Evolutionary conservation across 768 basidiomycete species (phyloP), one percentile per base, ranked within the genome.

Genomic region (Cyathus striatus): DNA sequence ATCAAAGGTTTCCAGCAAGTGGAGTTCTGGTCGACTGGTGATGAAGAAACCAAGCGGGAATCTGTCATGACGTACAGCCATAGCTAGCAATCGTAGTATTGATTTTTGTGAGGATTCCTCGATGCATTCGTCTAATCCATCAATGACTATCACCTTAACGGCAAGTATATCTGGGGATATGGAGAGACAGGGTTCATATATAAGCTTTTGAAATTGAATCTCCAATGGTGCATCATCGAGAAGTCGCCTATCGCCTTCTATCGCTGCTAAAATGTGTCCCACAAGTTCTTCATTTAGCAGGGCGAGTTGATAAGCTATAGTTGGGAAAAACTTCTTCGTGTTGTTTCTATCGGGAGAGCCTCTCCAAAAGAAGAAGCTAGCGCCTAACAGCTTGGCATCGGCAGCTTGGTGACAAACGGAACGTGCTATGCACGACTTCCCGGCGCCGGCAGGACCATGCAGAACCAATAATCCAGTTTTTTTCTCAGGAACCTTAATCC

Each of bases 321-420:
- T 63, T 1, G 64, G 47, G 6, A 66, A 40, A 4, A 68, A 52
- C 14, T 51, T 47, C 22, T 43, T 49, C 2, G 51, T 54, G 6
- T 50, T 49, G 1, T 52, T 54, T 9, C 62, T 49, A 20, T 49
- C 54, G 6, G 47, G 34, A 25, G 58, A 57, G 12, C 53, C 49
- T n/a, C 58, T 47, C 0, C 58, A 65, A 50, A 67, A 65, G 47
- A 68, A 68, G 49, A 64, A 68, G 37, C 58, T 61, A 0, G 60
- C 63, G 23, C 58, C 60, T 7, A 66, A 54, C 5, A 13, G 39
- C 14, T 43, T 48, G 23, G 20, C 18, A 24, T 33, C 45, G 42
- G 32, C 50, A 21, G 56, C 49, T 1, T 13, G 13, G 14, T 56
- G 53, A 6, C 58, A 55, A 16, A 57, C 50, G 4, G 58, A 56